These are phyloP conservation scores for Fusarium illudens DNA, from an alignment of 2,329 filamentous ascomycete genomes.

Conservation along the genomic window DNA sequence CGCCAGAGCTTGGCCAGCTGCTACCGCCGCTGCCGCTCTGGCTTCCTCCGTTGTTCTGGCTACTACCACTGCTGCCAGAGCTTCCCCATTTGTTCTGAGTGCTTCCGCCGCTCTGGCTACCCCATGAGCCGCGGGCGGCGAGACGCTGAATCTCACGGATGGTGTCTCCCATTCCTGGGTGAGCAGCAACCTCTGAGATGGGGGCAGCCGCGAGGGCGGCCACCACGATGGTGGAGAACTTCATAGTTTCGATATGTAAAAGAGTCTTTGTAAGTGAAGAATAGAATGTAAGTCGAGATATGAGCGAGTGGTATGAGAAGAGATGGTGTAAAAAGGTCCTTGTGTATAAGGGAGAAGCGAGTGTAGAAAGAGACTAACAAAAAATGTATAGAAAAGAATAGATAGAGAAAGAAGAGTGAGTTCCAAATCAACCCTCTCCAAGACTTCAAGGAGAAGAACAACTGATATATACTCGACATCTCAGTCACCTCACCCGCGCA, in stretches of 20 bases:
- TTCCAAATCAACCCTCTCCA: background rate
- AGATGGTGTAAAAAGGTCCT: conserved; percentile 2
- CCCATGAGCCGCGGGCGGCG: conserved; percentile 25
- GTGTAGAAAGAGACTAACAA: conserved; percentile 9
- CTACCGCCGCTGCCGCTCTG: background rate
- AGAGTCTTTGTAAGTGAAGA: background rate
- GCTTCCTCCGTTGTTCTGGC: background rate
- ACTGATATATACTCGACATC: conserved; percentile 4
- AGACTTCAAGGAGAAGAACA: background rate
- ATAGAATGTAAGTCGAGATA: background rate
- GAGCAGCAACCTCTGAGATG: conserved; percentile 26
- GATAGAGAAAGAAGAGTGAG: conserved; percentile 11
- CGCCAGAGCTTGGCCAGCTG: background rate
- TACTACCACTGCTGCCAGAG: background rate
- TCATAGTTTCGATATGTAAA: conserved; percentile 34
- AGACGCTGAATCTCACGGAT: conserved; percentile 34
- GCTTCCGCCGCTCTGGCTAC: background rate
- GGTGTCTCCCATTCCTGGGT: conserved; percentile 37
- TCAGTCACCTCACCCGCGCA: background rate
- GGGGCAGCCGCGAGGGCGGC: conserved; percentile 33
- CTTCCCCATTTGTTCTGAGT: background rate
- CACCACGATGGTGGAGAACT: conserved; percentile 35
- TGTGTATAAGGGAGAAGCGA: background rate
- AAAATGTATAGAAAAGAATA: conserved; percentile 13
- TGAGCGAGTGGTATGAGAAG: conserved; percentile 5